These are phyloP conservation scores for Colletotrichum euphorbiae DNA, from an alignment of 2,329 filamentous ascomycete genomes.

Conservation along the genomic window DNA sequence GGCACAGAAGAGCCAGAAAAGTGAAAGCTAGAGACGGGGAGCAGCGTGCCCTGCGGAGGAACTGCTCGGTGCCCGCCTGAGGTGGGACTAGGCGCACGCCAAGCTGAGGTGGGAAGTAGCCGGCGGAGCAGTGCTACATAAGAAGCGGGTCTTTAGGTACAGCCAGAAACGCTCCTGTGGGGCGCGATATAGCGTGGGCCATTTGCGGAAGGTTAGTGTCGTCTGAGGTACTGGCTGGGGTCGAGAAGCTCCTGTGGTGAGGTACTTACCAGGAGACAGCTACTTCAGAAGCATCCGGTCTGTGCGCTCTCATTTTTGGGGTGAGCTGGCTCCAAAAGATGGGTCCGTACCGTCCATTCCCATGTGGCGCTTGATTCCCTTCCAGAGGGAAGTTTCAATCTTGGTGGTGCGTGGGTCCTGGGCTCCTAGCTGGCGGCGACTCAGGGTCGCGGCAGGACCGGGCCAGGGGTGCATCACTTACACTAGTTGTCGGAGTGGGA, in stretches of 20 bases:
- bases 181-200: not conserved
- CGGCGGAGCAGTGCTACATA: conserved; percentile 11
- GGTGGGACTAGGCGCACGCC: conserved; percentile 26
- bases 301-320: conserved; percentile 30
- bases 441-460: conserved; percentile 25
- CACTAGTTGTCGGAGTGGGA: conserved; percentile 18
- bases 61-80: conserved; percentile 32
- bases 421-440: conserved; percentile 15
- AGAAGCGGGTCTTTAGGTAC: not conserved
- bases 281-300: conserved; percentile 23
- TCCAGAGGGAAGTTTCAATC: conserved; percentile 31
- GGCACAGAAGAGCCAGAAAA: conserved; percentile 9
- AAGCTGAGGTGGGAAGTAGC: conserved; percentile 36
- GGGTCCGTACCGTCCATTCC: conserved; percentile 19
- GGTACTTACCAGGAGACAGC: conserved; percentile 13
- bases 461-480: conserved; percentile 1
- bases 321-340: conserved; percentile 19
- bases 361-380: conserved; percentile 37
- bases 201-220: not conserved
- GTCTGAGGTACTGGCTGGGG: conserved; percentile 7
- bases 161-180: not conserved
- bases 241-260: not conserved
- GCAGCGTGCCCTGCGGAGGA: conserved; percentile 35
- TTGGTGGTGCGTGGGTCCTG: conserved; percentile 14
- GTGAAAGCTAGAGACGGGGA: conserved; percentile 29